Percentiles rank a stretch among this genome's conserved stretches.
Conservation (phyloP, 306 rosid species). For the Fagus crenata region DNA sequence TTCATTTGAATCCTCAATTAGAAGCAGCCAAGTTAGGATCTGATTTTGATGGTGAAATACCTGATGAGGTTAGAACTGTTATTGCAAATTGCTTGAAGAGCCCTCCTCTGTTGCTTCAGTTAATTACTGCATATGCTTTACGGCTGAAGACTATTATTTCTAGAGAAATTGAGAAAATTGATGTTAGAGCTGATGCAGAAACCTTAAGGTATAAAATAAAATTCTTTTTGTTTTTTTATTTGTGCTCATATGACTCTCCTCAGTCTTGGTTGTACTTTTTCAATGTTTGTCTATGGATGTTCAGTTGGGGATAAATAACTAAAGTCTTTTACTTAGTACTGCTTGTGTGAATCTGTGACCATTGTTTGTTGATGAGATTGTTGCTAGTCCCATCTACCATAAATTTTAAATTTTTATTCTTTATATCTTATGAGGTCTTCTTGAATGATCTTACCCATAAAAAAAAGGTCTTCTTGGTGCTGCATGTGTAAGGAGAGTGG, state of each 20-base stretch:
- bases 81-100: constrained; percentile 74
- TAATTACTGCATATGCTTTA: constrained; percentile 70
- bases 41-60: constrained; percentile 84
- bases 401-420: background rate
- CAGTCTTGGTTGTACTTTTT: constrained; percentile 14
- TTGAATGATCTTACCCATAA: background rate
- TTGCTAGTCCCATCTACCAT: background rate
- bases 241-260: constrained; percentile 14
- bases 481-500: too few relatives aligned
- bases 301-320: background rate
- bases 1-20: constrained; percentile 77
- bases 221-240: constrained; percentile 6
- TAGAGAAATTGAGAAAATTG: constrained; percentile 92
- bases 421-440: background rate
- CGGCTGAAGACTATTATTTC: constrained; percentile 73
- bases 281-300: constrained; percentile 11
- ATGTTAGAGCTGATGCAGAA: constrained; percentile 96
- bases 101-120: constrained; percentile 91
- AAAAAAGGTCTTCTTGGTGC: too few relatives aligned
- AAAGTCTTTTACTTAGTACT: background rate
- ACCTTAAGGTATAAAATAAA: constrained; percentile 66
- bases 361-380: background rate
- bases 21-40: constrained; percentile 82
- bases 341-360: background rate
- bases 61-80: constrained; percentile 77